These are phyloP conservation scores for Pythium grandisporangium DNA, from an alignment of 352 stramenopile species.

Conservation along the genomic window DNA sequence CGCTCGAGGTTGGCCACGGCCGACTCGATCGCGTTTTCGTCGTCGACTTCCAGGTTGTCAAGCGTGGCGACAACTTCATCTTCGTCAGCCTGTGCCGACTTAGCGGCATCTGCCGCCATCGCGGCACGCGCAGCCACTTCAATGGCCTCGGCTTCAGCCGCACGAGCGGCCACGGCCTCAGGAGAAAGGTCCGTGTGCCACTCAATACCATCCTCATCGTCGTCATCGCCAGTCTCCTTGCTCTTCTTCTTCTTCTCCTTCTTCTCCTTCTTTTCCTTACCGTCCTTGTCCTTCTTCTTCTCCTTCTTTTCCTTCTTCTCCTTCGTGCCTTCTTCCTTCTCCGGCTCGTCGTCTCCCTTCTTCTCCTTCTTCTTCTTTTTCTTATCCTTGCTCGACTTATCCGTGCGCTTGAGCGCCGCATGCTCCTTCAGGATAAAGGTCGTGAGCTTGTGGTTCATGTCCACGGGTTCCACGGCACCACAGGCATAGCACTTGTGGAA, in stretches of 20 bases:
- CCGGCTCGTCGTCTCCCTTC: conserved; percentile 40
- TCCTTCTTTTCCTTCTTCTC: conserved; percentile 60
- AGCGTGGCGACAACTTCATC: conserved; percentile 59
- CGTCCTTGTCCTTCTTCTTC: conserved; percentile 64
- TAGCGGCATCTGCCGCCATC: conserved; percentile 38
- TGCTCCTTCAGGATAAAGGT: conserved; percentile 97
- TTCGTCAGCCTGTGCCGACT: conserved; percentile 14
- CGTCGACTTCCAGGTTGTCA: conserved; percentile 77
- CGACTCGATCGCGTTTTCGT: conserved; percentile 77
- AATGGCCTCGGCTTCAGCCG: conserved; percentile 73
- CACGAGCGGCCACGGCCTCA: conserved; percentile 72
- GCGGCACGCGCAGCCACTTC: conserved; percentile 65
- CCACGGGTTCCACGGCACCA: conserved; percentile 93
- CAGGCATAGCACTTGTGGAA: conserved; percentile 98
- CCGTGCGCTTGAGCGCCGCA: conserved; percentile 87
- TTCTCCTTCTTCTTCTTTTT: conserved; percentile 59
- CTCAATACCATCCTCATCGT: conserved; percentile 65
- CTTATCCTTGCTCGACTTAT: conserved; percentile 80
- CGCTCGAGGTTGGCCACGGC: conserved; percentile 57
- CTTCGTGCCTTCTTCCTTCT: conserved; percentile 50
- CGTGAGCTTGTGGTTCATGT: conserved; percentile 98
- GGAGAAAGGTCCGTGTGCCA: conserved; percentile 83
- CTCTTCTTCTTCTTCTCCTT: conserved; percentile 82
- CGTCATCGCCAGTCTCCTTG: conserved; percentile 30
- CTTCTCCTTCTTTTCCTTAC: conserved; percentile 78